Evolutionary conservation across 805 yeast genomes (phyloP).

Genomic region (Ogataea minuta): DNA sequence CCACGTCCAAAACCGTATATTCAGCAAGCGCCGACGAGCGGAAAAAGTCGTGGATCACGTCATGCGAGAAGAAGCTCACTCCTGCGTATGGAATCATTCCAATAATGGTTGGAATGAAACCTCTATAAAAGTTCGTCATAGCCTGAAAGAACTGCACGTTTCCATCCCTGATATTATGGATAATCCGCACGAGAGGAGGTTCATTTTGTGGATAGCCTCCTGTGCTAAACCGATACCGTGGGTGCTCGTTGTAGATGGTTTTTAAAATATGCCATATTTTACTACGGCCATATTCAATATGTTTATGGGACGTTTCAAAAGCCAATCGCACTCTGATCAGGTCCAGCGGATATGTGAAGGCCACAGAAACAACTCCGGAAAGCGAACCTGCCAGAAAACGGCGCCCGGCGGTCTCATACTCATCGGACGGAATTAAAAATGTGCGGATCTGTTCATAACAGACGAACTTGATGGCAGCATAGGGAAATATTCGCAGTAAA

Average conservation of each 20-base stretch:
- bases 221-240: slow-evolving; percentile 29
- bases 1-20: slow-evolving; percentile 44
- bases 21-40: slow-evolving; percentile 55
- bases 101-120: slow-evolving; percentile 87
- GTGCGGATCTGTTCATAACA: slow-evolving; percentile 91
- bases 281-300: slow-evolving; percentile 30
- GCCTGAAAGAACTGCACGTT: slow-evolving; percentile 36
- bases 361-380: slow-evolving; percentile 84
- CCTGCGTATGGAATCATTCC: slow-evolving; percentile 99
- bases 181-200: slow-evolving; percentile 28
- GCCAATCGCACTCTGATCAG: slow-evolving; percentile 89
- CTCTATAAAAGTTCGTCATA: slow-evolving; percentile 79
- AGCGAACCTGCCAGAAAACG: slow-evolving; percentile 86
- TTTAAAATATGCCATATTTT: slow-evolving; percentile 31
- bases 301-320: slow-evolving; percentile 60
- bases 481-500: slow-evolving; percentile 85
- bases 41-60: slow-evolving; percentile 81
- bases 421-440: slow-evolving; percentile 68
- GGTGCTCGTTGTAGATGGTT: slow-evolving; percentile 34
- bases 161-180: slow-evolving; percentile 32
- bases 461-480: slow-evolving; percentile 95
- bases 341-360: slow-evolving; percentile 89
- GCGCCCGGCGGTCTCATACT: slow-evolving; percentile 75
- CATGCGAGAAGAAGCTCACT: slow-evolving; percentile 93
- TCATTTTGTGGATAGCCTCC: slow-evolving; percentile 31